Evolutionary conservation across 176 grass and related monocot genomes (phyloP).

Genomic region (Thalia dealbata): DNA sequence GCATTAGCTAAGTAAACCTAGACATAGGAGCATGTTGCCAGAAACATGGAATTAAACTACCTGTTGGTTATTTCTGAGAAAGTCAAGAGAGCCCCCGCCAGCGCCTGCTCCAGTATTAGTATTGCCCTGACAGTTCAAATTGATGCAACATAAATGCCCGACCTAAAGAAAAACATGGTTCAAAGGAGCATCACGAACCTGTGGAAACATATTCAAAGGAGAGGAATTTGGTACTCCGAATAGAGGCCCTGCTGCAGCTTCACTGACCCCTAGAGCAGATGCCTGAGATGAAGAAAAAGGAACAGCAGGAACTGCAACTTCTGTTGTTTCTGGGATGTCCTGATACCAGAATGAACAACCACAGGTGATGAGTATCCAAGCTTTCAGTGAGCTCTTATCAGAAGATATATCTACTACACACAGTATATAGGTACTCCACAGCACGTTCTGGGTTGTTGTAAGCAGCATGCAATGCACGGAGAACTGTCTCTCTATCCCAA

Average conservation of each 20-base stretch:
- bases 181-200: not conserved
- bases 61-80: slow-evolving; percentile 12
- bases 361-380: not conserved
- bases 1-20: not conserved
- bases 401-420: slow-evolving; percentile 24
- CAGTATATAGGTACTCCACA: slow-evolving; percentile 94
- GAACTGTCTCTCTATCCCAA: slow-evolving; percentile 80
- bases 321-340: slow-evolving; percentile 6
- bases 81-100: slow-evolving; percentile 8
- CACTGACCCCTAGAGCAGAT: not conserved
- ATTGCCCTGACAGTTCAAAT: not conserved
- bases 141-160: not conserved
- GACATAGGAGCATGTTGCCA: not conserved
- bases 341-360: not conserved
- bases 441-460: slow-evolving; percentile 98
- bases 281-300: not conserved
- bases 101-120: not conserved
- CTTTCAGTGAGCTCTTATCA: not conserved
- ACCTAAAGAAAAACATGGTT: not conserved
- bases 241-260: not conserved
- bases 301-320: not conserved
- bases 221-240: slow-evolving; percentile 6
- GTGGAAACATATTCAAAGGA: slow-evolving; percentile 12
- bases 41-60: not conserved
- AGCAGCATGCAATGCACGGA: slow-evolving; percentile 82